Percentiles rank a stretch among this genome's conserved stretches.
phyloP scores from a whole-genome alignment of 2,329 filamentous ascomycete species.

The Lachnellula hyalina region DNA sequence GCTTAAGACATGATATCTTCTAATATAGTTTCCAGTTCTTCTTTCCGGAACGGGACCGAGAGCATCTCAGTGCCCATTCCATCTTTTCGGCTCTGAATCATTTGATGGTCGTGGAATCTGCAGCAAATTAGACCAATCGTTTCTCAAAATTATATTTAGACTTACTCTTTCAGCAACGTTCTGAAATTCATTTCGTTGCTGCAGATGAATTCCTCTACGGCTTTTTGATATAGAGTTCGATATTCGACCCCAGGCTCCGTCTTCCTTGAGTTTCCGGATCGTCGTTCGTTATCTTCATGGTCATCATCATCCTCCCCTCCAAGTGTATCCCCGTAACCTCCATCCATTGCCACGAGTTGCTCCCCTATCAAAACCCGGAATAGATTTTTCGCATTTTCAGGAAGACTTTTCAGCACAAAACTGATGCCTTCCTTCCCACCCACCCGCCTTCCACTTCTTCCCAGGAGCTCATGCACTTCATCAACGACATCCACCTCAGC shows the following conservation, averaged over 20 bases:
- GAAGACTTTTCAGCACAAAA: constrained; percentile 84
- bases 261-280: constrained; percentile 19
- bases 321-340: constrained; percentile 42
- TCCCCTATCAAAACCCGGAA: constrained; percentile 83
- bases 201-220: constrained; percentile 94
- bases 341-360: constrained; percentile 66
- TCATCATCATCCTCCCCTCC: constrained; percentile 46
- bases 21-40: constrained; percentile 82
- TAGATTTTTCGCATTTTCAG: constrained; percentile 84
- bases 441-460: constrained; percentile 70
- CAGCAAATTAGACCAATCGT: constrained; percentile 25
- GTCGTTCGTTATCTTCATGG: constrained; percentile 27
- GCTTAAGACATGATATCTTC: constrained; percentile 57
- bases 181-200: constrained; percentile 94
- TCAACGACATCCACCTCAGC: constrained; percentile 81
- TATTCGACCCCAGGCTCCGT: constrained; percentile 72
- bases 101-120: constrained; percentile 93
- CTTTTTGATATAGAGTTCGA: constrained; percentile 86
- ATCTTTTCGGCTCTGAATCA: constrained; percentile 87
- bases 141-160: constrained; percentile 10
- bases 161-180: constrained; percentile 85
- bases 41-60: constrained; percentile 76
- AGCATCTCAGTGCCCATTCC: constrained; percentile 78
- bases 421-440: constrained; percentile 88
- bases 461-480: constrained; percentile 81